Percentiles rank a stretch among this genome's conserved stretches.
phyloP scores from a whole-genome alignment of 176 grass and related monocot species.

The Ensete glaucum region DNA sequence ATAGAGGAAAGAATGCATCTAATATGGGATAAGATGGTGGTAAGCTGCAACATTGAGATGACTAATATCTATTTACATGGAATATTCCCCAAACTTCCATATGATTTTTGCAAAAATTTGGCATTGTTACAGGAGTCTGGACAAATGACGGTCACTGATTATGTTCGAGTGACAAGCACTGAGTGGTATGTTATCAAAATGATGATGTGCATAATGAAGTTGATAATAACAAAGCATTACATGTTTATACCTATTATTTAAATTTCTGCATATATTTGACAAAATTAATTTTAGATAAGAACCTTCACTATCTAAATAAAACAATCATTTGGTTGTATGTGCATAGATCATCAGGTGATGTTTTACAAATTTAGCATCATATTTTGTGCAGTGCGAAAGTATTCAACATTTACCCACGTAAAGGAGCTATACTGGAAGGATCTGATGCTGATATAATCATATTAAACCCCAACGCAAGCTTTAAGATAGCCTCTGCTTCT shows the following conservation, averaged over 20 bases:
- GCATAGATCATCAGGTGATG: not conserved
- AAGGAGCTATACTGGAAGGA: constrained; percentile 84
- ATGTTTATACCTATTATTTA: not conserved
- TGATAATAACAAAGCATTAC: too few species aligned
- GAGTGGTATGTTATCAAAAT: constrained; percentile 49
- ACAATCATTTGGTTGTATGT: not conserved
- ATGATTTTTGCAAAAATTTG: constrained; percentile 23
- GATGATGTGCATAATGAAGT: not conserved
- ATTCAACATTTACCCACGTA: constrained; percentile 84
- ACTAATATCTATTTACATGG: constrained; percentile 1
- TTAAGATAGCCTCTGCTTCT: constrained; percentile 40
- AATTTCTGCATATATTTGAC: not conserved
- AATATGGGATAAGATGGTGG: constrained; percentile 94
- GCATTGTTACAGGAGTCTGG: constrained; percentile 56
- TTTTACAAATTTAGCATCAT: not conserved
- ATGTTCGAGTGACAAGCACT: constrained; percentile 80
- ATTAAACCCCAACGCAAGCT: constrained; percentile 69
- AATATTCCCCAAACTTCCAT: constrained; percentile 13
- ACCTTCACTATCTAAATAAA: not conserved
- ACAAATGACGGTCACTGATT: constrained; percentile 66
- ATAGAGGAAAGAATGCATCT: constrained; percentile 95
- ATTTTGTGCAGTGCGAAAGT: constrained; percentile 56
- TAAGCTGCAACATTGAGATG: constrained; percentile 32
- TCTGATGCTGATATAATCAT: constrained; percentile 93
- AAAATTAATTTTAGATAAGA: not conserved